Evolutionary conservation across 768 basidiomycete species (phyloP).

Genomic region (Trametes cubensis): DNA sequence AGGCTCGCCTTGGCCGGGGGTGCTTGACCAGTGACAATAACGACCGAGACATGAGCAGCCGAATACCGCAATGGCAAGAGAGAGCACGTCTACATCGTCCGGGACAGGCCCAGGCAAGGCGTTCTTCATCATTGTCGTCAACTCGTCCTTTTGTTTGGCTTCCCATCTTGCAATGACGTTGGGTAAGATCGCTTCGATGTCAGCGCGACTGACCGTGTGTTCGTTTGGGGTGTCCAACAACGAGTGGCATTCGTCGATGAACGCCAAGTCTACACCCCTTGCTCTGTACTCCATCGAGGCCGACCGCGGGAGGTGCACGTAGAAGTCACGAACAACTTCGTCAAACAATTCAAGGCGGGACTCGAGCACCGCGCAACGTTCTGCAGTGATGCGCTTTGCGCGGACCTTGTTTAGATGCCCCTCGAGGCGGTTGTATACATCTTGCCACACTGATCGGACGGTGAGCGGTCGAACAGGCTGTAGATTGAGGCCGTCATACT

Average conservation of each 20-base stretch:
- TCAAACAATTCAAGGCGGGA: neutral
- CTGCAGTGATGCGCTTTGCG: neutral
- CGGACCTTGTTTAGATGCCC: neutral
- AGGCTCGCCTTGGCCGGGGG: no score
- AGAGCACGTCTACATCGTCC: neutral
- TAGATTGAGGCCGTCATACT: neutral
- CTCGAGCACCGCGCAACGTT: neutral
- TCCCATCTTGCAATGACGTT: neutral
- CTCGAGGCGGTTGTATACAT: neutral
- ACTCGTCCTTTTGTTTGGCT: neutral
- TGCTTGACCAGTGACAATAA: neutral
- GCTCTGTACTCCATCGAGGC: slow-evolving; percentile 4
- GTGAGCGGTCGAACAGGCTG: neutral
- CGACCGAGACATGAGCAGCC: neutral
- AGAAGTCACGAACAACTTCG: neutral
- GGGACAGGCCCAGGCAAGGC: neutral
- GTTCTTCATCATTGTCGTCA: neutral
- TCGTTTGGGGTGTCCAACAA: slow-evolving; percentile 1
- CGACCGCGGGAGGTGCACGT: neutral
- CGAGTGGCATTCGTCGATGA: neutral
- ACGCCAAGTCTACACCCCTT: neutral
- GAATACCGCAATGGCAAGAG: neutral
- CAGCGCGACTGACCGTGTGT: neutral
- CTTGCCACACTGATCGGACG: neutral
- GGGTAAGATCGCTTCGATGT: neutral